Percentiles rank a stretch among this genome's conserved stretches.
Conservation (phyloP, 169 alveolate genomes). For the Miamiensis avidus region DNA sequence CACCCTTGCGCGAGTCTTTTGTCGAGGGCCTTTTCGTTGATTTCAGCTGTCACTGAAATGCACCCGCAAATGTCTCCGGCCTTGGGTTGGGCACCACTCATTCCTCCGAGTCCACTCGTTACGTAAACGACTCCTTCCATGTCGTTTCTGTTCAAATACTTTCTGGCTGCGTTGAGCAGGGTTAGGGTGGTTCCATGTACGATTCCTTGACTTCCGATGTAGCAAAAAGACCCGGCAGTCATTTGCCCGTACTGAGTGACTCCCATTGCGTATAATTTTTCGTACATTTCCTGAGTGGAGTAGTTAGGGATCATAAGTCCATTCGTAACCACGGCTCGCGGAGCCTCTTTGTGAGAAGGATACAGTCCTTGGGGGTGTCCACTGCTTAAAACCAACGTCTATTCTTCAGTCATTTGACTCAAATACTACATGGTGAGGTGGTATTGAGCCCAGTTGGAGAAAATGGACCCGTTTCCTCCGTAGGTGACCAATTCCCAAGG, state of each 20-base stretch:
- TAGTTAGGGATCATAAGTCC: constrained; percentile 65
- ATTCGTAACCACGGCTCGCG: constrained; percentile 55
- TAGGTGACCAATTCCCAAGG: constrained; percentile 69
- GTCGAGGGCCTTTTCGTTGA: constrained; percentile 49
- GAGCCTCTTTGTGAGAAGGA: constrained; percentile 57
- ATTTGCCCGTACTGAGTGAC: constrained; percentile 60
- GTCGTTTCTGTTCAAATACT: constrained; percentile 20
- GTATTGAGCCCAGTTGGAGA: constrained; percentile 71
- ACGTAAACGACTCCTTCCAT: constrained; percentile 53
- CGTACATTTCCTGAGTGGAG: constrained; percentile 49
- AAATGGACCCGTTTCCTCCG: constrained; percentile 69
- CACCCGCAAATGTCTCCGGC: constrained; percentile 63
- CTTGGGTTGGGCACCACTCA: constrained; percentile 78
- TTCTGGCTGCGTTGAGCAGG: constrained; percentile 53
- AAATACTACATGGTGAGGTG: constrained; percentile 55
- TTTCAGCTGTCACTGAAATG: constrained; percentile 65
- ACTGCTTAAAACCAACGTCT: constrained; percentile 58
- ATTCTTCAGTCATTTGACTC: constrained; percentile 52
- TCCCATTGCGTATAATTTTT: constrained; percentile 49
- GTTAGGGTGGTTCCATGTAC: constrained; percentile 75
- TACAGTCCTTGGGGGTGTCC: constrained; percentile 73
- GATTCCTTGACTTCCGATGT: constrained; percentile 72
- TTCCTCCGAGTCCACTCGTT: constrained; percentile 76
- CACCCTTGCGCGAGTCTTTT: constrained; percentile 66
- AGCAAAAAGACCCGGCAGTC: constrained; percentile 74